phyloP scores from a whole-genome alignment of 2,329 filamentous ascomycete species.

The Fusarium lateritium region DNA sequence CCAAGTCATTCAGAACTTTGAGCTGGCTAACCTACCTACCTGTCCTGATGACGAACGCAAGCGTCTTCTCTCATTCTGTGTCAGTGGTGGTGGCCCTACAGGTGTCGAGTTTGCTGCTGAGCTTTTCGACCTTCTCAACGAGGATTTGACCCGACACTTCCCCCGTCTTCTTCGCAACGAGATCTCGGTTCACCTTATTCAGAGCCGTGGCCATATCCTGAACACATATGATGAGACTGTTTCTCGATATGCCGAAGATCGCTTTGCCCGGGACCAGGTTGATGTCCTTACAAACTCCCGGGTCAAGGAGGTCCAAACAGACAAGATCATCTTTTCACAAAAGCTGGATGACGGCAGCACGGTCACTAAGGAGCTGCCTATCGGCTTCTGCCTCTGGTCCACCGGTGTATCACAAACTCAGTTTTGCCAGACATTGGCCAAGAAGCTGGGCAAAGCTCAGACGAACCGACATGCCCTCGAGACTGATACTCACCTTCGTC shows the following conservation, averaged over 20 bases:
- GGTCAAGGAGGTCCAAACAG: slow-evolving; percentile 87
- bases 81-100: slow-evolving; percentile 83
- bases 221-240: slow-evolving; percentile 98
- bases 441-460: slow-evolving; percentile 82
- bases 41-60: slow-evolving; percentile 89
- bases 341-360: slow-evolving; percentile 79
- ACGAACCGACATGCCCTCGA: slow-evolving; percentile 93
- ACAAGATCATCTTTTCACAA: slow-evolving; percentile 92
- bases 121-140: slow-evolving; percentile 95
- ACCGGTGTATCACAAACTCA: slow-evolving; percentile 92
- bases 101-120: slow-evolving; percentile 95
- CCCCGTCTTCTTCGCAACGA: slow-evolving; percentile 94
- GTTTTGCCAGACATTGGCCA: slow-evolving; percentile 81
- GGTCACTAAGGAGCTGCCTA: slow-evolving; percentile 92
- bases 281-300: slow-evolving; percentile 93
- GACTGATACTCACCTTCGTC: slow-evolving; percentile 91
- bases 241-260: slow-evolving; percentile 90
- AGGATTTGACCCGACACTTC: slow-evolving; percentile 88
- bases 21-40: slow-evolving; percentile 92
- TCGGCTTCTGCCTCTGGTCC: slow-evolving; percentile 98
- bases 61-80: slow-evolving; percentile 92
- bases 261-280: slow-evolving; percentile 91
- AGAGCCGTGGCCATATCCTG: slow-evolving; percentile 93
- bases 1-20: slow-evolving; percentile 88
- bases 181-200: slow-evolving; percentile 97